These are phyloP conservation scores for Trifolium dubium DNA, from an alignment of 306 rosid genomes.

Conservation along the genomic window DNA sequence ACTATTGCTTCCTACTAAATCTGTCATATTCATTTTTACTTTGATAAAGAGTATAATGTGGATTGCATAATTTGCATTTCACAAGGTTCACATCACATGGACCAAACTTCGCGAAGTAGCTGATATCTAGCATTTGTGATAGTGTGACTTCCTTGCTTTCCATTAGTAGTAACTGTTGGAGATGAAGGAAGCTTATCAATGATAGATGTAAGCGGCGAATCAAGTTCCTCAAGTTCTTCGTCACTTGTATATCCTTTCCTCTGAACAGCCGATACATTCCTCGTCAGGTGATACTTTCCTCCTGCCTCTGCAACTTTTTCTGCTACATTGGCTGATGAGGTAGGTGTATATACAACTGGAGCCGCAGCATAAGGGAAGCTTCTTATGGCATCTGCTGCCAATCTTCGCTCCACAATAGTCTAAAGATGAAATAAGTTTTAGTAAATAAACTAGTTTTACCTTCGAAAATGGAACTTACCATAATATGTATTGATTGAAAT, in stretches of 20 bases:
- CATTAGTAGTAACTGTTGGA: slow-evolving; percentile 45
- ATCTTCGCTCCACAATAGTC: slow-evolving; percentile 67
- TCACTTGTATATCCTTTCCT: slow-evolving; percentile 93
- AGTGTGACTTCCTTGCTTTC: slow-evolving; percentile 40
- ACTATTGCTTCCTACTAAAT: slow-evolving; percentile 31
- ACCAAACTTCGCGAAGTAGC: slow-evolving; percentile 95
- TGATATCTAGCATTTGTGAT: slow-evolving; percentile 71
- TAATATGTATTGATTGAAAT: neutral
- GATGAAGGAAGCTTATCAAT: slow-evolving; percentile 65
- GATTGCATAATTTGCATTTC: slow-evolving; percentile 25
- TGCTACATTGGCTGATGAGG: slow-evolving; percentile 66
- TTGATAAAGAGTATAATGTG: slow-evolving; percentile 36
- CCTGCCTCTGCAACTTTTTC: slow-evolving; percentile 82
- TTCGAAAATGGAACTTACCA: neutral
- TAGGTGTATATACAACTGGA: slow-evolving; percentile 63
- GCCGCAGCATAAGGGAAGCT: slow-evolving; percentile 81
- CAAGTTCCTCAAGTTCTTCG: slow-evolving; percentile 90
- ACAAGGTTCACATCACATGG: slow-evolving; percentile 50
- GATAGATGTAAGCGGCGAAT: slow-evolving; percentile 72
- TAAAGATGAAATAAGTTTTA: slow-evolving; percentile 37
- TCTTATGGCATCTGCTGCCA: slow-evolving; percentile 55
- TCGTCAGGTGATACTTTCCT: slow-evolving; percentile 62
- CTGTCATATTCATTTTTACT: slow-evolving; percentile 9
- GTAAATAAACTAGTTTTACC: slow-evolving; percentile 23
- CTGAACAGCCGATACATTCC: slow-evolving; percentile 66